These are phyloP conservation scores for Parastagonospora avenae DNA, from an alignment of 2,329 filamentous ascomycete species.

Conservation along the genomic window DNA sequence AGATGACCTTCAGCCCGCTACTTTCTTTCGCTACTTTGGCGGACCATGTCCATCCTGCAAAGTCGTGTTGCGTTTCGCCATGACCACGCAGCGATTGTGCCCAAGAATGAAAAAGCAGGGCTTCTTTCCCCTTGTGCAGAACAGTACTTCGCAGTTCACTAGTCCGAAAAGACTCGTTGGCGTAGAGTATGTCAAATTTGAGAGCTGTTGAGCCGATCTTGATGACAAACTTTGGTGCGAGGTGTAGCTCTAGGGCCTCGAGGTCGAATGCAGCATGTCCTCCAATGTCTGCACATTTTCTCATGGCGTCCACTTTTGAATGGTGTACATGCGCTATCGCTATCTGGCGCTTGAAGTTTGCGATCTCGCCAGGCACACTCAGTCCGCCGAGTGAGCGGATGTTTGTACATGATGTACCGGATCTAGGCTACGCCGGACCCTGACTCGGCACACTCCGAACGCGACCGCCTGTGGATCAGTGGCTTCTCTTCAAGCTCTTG, in stretches of 20 bases:
- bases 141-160: constrained; percentile 9
- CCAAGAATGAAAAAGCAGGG: constrained; percentile 36
- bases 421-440: too few species aligned
- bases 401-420: too few species aligned
- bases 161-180: constrained; percentile 29
- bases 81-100: constrained; percentile 23
- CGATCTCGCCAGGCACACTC: too few species aligned
- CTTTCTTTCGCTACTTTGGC: constrained; percentile 18
- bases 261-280: constrained; percentile 18
- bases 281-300: background rate
- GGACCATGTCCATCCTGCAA: constrained; percentile 22
- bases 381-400: too few species aligned
- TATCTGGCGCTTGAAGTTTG: too few species aligned
- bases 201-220: constrained; percentile 12
- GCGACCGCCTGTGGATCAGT: too few species aligned
- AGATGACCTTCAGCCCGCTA: constrained; percentile 23
- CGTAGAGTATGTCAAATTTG: constrained; percentile 24
- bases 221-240: constrained; percentile 30
- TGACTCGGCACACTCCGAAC: too few species aligned
- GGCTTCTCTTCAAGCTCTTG: too few species aligned
- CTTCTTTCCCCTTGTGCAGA: constrained; percentile 9
- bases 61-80: constrained; percentile 15
- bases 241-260: constrained; percentile 17
- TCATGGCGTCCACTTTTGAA: background rate
- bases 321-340: too few species aligned